Evolutionary conservation across 2,329 filamentous ascomycete genomes (phyloP), one percentile per base, ranked within the genome.

Genomic region (Paracoccidioides brasiliensis): DNA sequence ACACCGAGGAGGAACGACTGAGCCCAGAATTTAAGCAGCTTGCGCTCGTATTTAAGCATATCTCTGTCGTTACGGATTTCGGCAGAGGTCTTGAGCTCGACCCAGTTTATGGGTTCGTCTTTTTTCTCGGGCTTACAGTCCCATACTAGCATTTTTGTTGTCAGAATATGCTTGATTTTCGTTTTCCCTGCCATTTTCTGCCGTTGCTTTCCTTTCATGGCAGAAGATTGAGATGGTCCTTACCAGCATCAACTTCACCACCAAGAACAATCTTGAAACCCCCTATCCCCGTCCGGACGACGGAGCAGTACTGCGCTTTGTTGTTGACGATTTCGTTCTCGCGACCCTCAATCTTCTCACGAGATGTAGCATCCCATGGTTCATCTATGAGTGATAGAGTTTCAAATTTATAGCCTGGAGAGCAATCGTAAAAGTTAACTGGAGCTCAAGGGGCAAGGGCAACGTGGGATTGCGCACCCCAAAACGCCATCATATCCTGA

Each of bases 1-100:
- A 97, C 90, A 43, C 91, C 91, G 1, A 98, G 83, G 2, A 98
- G 77, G 66, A 95, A 98, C 0, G 88, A 95, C 70, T 97, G 93
- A 12, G 91, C 88, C 93, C 93, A 98, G 72, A 91, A 95, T 66
- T 94, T 94, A 71, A 95, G 80, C 55, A 97, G 78, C 69, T 97
- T 97, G 51, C 87, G 81, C 70, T 96, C 88, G 67, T 91, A 95
- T 59, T 83, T 85, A 22, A 84, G 71, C 65, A 82, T 77, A 64
- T 93, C 87, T 49, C 81, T 78, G 1, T 84, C 78, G 58, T 80
- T 80, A 53, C 77, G 76, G 52, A 91, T 83, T 60, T 86, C 83
- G 43, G 81, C 84, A n/a, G 83, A 82, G 0, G 93, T 98, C 69
- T 98, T 98, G 56, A 98, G 79, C 70, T 98, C 93, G 37, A 97